Base-by-base conservation (phyloP, 495 filamentous ascomycete genomes). In the Penicillium daleae region DNA sequence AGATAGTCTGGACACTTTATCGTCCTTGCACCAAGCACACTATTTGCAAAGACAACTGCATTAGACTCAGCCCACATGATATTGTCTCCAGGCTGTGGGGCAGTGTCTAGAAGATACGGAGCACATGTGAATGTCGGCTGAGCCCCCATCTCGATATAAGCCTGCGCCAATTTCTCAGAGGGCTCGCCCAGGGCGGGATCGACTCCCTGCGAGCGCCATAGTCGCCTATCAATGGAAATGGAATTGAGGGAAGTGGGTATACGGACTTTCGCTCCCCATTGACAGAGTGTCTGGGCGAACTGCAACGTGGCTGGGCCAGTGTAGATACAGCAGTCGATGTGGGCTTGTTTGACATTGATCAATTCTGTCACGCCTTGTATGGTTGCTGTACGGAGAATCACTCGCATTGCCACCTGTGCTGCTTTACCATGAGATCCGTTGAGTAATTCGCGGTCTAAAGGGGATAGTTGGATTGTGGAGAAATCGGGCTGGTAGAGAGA, bases 301-400 rank as follows among this genome's bases (percentile, higher is more conserved):
- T 35, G 39, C 12, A 76, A 37, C 26, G 62, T 64, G 13, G 57
- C 74, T 15, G 72, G 69, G 3, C 74, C 74, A 1, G 69, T 74
- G 64, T 77, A 77, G 55, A 72, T 69, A 56, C 74, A 74, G 17
- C 66, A 67, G 51, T 77, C 74, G 22, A 77, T 66, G 49, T 77
- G 74, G 29, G 60, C 71, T 46, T 69, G 70, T 29, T 65, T 64
- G 17, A 73, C 60, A 13, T 71, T 53, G 12, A 71, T 65, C 6
- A 77, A 46, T 13, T 62, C 33, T 4, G 40, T 65, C 4, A 67
- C 69, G 4, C 59, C 66, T 52, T 64, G 62, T 0, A 75, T 53
- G 1, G 29, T 39, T 13, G 74, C 72, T 26, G 66, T 66, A 0
- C 63, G 63, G 4, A 73, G 44, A 21, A 75, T 56, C 6, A 75